Percentiles rank a stretch among this genome's conserved stretches.
Conservation (phyloP, 371 early-diverging fungal species). For the Mortierella sp. region DNA sequence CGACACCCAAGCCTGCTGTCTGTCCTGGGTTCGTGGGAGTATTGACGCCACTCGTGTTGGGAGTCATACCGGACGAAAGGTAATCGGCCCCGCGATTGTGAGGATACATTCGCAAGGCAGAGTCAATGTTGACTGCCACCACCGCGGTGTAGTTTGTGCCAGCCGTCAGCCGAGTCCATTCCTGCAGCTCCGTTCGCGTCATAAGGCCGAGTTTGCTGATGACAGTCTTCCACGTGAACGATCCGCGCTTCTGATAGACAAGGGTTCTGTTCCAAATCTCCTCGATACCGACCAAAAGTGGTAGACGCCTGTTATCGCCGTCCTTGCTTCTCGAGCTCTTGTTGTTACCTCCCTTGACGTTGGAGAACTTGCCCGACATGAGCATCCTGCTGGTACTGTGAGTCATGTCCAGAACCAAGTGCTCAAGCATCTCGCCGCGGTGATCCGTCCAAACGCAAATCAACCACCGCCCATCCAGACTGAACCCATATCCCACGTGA, state of each 20-base stretch:
- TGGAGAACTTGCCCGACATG: neutral
- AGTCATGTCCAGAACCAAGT: conserved; percentile 39
- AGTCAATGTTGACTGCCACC: conserved; percentile 66
- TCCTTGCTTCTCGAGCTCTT: neutral
- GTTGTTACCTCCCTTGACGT: conserved; percentile 1
- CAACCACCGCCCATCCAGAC: conserved; percentile 70
- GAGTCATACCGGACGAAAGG: conserved; percentile 23
- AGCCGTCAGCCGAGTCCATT: conserved; percentile 60
- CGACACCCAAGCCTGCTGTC: conserved; percentile 5
- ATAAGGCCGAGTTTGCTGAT: conserved; percentile 47
- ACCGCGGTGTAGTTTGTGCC: conserved; percentile 60
- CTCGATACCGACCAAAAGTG: conserved; percentile 19
- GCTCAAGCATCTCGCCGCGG: conserved; percentile 69
- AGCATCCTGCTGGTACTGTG: conserved; percentile 12
- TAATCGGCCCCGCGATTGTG: conserved; percentile 33
- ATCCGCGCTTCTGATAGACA: conserved; percentile 51
- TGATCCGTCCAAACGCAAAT: conserved; percentile 73
- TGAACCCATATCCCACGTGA: conserved; percentile 72
- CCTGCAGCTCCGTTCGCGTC: conserved; percentile 38
- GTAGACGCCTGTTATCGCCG: neutral
- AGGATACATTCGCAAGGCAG: conserved; percentile 59
- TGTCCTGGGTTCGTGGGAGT: conserved; percentile 48
- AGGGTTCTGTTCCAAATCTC: conserved; percentile 49
- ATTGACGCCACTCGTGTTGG: conserved; percentile 31
- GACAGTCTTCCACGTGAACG: conserved; percentile 53